Evolutionary conservation across 345 rosid species (phyloP), one percentile per base, ranked within the genome.

Genomic region (Aegle marmelos): DNA sequence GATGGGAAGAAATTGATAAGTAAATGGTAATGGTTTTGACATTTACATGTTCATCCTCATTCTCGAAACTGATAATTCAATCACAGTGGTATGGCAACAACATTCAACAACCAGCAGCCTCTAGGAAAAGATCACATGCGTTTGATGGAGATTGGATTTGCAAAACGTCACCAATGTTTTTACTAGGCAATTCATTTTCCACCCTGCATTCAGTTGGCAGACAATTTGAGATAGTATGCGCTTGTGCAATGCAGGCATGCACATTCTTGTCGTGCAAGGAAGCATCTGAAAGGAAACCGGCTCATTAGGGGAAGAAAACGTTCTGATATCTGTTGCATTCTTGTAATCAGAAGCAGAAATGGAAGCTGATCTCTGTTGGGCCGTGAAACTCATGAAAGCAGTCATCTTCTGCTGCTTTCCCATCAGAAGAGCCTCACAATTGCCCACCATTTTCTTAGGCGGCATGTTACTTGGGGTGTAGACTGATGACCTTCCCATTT

Each of bases 341-440:
- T 67, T 75, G 16, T 21, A 30, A 16, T 76, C 77, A 9, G 50
- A 17, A 63, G 59, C 54, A 39, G 81, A 50, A 7, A 72, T 30
- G 71, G 60, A 72, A 70, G 75, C 85, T 79, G 25, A 84, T 77
- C 76, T 87, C 62, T 79, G 85, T 27, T 85, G 84, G 36, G 79
- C 65, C 56, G 84, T 83, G 41, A 76, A 68, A 60, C 78, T 80
- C 89, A 92, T 80, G 83, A 88, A 81, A 68, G 82, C 81, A 70
- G 81, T 82, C 93, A 92, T 90, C 85, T 86, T 92, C 86, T 89
- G 79, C 81, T 88, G 90, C 82, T 92, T 92, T 65, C 91, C 97
- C 67, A 71, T 76, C 6, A 85, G 80, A 78, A 92, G 92, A 36
- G 94, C 92, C 69, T 90, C 97, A 34, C 97, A 90, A 30, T 90